A percentile compares a stretch with the other conserved stretches of the same genome.
These are phyloP conservation scores for Ochetophila trinervis DNA, from an alignment of 306 rosid genomes.

Conservation along the genomic window DNA sequence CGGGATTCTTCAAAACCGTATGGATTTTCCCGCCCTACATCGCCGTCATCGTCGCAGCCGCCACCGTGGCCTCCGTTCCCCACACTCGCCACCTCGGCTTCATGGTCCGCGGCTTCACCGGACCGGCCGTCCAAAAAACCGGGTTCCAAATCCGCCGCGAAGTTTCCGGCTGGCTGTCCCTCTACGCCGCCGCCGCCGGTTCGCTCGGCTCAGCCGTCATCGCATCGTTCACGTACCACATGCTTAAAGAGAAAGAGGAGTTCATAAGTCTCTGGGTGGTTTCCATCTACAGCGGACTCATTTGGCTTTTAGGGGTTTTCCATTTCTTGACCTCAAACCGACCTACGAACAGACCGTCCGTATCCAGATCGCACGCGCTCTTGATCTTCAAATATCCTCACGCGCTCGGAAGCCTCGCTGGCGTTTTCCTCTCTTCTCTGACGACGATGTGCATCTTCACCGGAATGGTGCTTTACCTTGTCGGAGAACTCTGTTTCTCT, in stretches of 20 bases:
- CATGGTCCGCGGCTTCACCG: conserved; percentile 54
- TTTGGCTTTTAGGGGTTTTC: conserved; percentile 63
- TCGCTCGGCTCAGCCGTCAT: conserved; percentile 59
- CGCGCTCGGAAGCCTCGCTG: conserved; percentile 56
- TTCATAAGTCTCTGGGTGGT: conserved; percentile 72
- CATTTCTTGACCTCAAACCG: conserved; percentile 45
- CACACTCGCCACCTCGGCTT: conserved; percentile 81
- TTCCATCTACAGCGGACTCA: conserved; percentile 79
- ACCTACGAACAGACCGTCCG: conserved; percentile 19
- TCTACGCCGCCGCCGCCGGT: conserved; percentile 45
- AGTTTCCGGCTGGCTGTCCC: conserved; percentile 54
- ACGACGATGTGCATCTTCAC: conserved; percentile 70
- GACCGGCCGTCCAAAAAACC: conserved; percentile 32
- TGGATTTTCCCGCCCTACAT: conserved; percentile 70
- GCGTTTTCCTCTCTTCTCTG: conserved; percentile 58
- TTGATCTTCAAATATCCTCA: conserved; percentile 57
- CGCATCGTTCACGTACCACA: conserved; percentile 67
- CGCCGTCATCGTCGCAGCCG: conserved; percentile 49
- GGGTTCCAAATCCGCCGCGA: conserved; percentile 40
- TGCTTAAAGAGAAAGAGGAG: conserved; percentile 47
- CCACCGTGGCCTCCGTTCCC: conserved; percentile 54
- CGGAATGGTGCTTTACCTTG: conserved; percentile 59
- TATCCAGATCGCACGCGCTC: conserved; percentile 40
- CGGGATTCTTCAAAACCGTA: conserved; percentile 56
- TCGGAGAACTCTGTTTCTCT: conserved; percentile 58